A percentile compares a stretch with the other conserved stretches of the same genome.
phyloP scores from a whole-genome alignment of 2,329 filamentous ascomycete species.

The Scytalidium lignicola region DNA sequence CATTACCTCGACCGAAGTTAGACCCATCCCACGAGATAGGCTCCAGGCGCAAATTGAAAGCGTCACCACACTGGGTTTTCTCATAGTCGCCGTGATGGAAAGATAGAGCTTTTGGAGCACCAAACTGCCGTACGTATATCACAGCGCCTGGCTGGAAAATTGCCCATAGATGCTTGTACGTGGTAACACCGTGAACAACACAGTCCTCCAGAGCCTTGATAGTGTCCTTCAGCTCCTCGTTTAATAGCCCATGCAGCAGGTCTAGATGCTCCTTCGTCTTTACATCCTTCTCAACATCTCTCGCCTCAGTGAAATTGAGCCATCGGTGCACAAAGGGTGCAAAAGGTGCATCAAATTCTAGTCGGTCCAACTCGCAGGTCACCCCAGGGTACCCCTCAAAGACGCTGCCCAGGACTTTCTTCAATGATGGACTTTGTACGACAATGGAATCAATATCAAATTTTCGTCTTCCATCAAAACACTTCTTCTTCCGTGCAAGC shows the following conservation, averaged over 20 bases:
- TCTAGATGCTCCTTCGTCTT: slow-evolving; percentile 40
- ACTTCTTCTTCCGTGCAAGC: slow-evolving; percentile 51
- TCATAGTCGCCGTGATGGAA: slow-evolving; percentile 29
- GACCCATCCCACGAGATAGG: slow-evolving; percentile 43
- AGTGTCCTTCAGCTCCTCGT: slow-evolving; percentile 43
- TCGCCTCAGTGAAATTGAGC: slow-evolving; percentile 38
- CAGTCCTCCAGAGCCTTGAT: slow-evolving; percentile 48
- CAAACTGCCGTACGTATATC: slow-evolving; percentile 34
- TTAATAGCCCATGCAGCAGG: slow-evolving; percentile 41
- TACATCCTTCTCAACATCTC: slow-evolving; percentile 35
- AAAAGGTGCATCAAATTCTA: slow-evolving; percentile 57
- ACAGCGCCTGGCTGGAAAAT: slow-evolving; percentile 42
- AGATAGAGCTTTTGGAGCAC: slow-evolving; percentile 34
- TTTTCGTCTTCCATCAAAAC: slow-evolving; percentile 52
- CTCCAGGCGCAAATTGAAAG: slow-evolving; percentile 33
- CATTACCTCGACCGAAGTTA: slow-evolving; percentile 35
- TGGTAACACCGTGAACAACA: slow-evolving; percentile 45
- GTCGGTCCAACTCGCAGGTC: slow-evolving; percentile 49
- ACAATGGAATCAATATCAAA: slow-evolving; percentile 57
- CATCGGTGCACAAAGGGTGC: slow-evolving; percentile 62
- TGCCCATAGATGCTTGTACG: slow-evolving; percentile 45
- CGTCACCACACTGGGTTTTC: slow-evolving; percentile 29
- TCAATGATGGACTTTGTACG: slow-evolving; percentile 58
- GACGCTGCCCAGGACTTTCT: slow-evolving; percentile 44
- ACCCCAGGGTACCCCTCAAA: slow-evolving; percentile 40